Percentiles rank a stretch among this genome's conserved stretches.
Evolutionary conservation across 1,284 basidiomycete genomes (phyloP).

Genomic region (Volvariella surrecta): DNA sequence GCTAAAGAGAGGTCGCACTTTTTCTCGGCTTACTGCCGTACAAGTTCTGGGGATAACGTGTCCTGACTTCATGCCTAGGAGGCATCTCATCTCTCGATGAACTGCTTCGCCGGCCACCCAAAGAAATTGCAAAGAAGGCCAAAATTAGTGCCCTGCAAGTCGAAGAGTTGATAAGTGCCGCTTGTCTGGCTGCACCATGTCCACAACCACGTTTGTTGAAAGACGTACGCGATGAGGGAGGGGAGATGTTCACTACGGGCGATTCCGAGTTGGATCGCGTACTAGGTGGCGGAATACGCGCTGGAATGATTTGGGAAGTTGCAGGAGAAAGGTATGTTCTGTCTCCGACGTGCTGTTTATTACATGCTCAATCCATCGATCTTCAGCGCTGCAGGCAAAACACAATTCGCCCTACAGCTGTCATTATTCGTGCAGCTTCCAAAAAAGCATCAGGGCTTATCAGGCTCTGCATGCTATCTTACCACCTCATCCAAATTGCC

Average conservation of each 20-base stretch:
- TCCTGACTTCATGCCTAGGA: neutral
- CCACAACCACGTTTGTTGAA: conserved; percentile 25
- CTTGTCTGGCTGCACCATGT: neutral
- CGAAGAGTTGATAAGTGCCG: neutral
- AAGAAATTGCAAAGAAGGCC: neutral
- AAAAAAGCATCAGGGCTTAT: conserved; percentile 36
- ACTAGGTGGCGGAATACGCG: conserved; percentile 68
- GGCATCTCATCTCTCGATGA: neutral
- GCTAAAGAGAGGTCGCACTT: no score
- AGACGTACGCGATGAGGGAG: conserved; percentile 24
- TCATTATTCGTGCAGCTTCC: conserved; percentile 72
- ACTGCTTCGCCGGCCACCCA: neutral
- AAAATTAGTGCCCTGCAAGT: neutral
- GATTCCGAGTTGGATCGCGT: conserved; percentile 55
- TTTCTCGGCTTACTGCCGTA: no score
- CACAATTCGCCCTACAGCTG: conserved; percentile 75
- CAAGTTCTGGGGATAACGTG: no score
- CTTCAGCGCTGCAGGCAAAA: conserved; percentile 78
- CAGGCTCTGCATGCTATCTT: conserved; percentile 63
- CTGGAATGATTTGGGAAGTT: conserved; percentile 78
- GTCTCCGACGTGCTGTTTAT: conserved; percentile 5
- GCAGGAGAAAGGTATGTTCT: conserved; percentile 72
- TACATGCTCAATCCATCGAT: conserved; percentile 4
- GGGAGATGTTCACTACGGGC: conserved; percentile 56
- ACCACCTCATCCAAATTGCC: conserved; percentile 68